Evolutionary conservation across 192 early-diverging fungal genomes (phyloP), one percentile per base, ranked within the genome.

Genomic region (Coemansia sp.): DNA sequence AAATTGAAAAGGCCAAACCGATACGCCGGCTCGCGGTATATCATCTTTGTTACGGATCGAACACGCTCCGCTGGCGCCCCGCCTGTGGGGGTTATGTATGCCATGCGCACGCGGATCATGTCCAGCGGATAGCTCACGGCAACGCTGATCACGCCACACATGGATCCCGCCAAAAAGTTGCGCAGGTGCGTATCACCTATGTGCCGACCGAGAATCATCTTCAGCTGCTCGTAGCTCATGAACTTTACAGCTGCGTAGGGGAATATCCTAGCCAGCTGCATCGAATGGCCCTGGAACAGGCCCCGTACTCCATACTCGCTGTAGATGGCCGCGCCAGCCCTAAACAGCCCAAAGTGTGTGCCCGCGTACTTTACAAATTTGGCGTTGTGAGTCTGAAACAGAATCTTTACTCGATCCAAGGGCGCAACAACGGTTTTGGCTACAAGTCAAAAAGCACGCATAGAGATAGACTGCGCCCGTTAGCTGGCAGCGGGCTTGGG

Each of bases 201-300:
- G 61, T 85, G 83, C 13, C 75, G 85, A 14, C 91, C 89, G 87
- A 94, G 67, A 8, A 84, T 83, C 45, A 78, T 63, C 63, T 86
- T 84, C 63, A 88, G 90, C 77, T 99, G 95, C 83, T 99, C 97
- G 73, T 93, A 96, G 8, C 89, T 89, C 86, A 96, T 94, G 69
- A 96, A 99, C 74, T 97, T 97, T 74, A 99, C 92, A 9, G 95
- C 93, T 0, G 94, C 93, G 69, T 97, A 99, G 4, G 97, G 97
- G 73, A 97, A 97, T 63, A 99, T 96, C 28, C 97, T 83, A 1
- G 95, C 81, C 4, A 99, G 79, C 33, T 95, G 95, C 39, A 93
- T 95, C 20, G 89, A 93, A 70, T 99, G 95, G 38, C 97, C 97
- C 81, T 95, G 94, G 62, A 95, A 96, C 21, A 99, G 83, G 6